Base-by-base conservation (phyloP, 257 asterid genomes). In the Perilla frutescens region DNA sequence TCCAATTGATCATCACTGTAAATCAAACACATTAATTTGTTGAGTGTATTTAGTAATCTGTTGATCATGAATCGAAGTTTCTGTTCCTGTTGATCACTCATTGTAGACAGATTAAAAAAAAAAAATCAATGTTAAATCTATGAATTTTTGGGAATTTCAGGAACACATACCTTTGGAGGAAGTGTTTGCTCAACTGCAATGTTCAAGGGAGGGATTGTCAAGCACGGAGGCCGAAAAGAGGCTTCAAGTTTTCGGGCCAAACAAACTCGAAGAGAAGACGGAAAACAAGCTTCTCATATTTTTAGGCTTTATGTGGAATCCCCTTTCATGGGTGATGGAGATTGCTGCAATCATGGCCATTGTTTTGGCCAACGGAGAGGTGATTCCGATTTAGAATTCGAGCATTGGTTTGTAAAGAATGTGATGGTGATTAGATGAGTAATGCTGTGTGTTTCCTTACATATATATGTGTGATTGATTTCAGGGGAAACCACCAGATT, bases 301-400 rank as follows among this genome's bases (percentile, higher is more conserved):
- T 78, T 72, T 91, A 81, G 92, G 91, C 0, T 91, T 91, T 47
- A 91, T 88, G 90, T 91, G 97, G 95, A 89, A 91, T 68, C 97
- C 96, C n/a, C 84, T 91, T 4, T 89, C 96, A 51, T 91, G 97
- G 97, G 96, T 91, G 34, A 89, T 91, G 97, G 97, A 91, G 64
- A 68, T 57, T 29, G 97, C 96, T 15, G 97, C 97, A 2, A 60
- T 91, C 66, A 86, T 91, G 77, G 94, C 97, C 37, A 89, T 91
- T 77, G 91, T 71, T 55, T 54, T 91, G 48, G 93, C 97, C 39
- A 88, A 85, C 62, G 96, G 97, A 60, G 86, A 84, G 80, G 97
- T 89, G 11, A 59, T 50, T 20, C 32, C 13, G 4, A 43, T 43
- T 63, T 10, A 11, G 0, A 10, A 10, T 20, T 20, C 26, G 1